Conservation (phyloP, 2,329 filamentous ascomycete species). For the Gnomoniopsis sp. region DNA sequence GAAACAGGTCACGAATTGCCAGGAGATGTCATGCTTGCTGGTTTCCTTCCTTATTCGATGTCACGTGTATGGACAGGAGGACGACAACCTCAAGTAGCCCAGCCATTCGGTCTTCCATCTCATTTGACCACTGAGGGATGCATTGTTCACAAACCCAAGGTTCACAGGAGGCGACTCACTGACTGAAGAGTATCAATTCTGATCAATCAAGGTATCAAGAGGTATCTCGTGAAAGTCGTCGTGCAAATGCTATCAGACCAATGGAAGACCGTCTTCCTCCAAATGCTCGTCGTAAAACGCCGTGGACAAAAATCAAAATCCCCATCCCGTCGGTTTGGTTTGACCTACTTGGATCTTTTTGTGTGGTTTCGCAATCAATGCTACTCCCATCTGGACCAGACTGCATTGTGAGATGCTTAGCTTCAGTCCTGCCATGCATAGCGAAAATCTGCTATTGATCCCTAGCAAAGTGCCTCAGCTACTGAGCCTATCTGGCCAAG, state of each 20-base stretch:
- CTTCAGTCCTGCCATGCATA: conserved; percentile 11
- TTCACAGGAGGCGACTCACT: background rate
- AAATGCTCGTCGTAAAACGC: conserved; percentile 14
- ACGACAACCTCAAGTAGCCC: no score
- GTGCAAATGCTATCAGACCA: conserved; percentile 19
- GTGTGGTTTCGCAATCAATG: conserved; percentile 16
- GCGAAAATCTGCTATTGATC: conserved; percentile 16
- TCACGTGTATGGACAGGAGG: no score
- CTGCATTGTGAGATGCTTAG: conserved; percentile 6
- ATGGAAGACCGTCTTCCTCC: conserved; percentile 7
- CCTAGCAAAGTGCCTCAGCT: conserved; percentile 16
- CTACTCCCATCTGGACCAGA: conserved; percentile 8
- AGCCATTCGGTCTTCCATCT: background rate
- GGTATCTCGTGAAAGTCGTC: conserved; percentile 19
- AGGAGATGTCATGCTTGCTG: no score
- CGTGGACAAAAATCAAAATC: conserved; percentile 1
- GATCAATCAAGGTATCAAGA: conserved; percentile 18
- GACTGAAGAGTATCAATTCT: background rate
- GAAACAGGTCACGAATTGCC: no score
- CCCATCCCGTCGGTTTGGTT: background rate
- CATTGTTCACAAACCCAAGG: background rate
- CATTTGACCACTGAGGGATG: background rate
- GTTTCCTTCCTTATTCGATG: no score
- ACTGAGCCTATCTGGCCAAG: conserved; percentile 13
- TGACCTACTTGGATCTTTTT: background rate